phyloP scores from a whole-genome alignment of 768 basidiomycete genomes.

The Collybia mongolica region DNA sequence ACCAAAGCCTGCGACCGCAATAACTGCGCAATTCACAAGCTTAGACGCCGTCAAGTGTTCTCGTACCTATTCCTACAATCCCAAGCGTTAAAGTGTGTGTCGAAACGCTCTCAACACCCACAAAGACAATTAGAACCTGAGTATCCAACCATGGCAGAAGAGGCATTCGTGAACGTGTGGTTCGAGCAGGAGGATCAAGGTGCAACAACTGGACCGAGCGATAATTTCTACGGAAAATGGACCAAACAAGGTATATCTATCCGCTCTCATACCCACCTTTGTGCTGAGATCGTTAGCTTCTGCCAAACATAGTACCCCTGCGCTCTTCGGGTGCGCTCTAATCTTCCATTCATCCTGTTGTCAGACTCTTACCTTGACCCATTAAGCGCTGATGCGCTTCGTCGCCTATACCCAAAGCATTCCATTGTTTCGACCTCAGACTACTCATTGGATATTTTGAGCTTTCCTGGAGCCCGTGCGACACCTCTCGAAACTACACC shows the following conservation, averaged over 20 bases:
- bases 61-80: too few species aligned
- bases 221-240: slow-evolving; percentile 53
- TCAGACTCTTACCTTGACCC: neutral
- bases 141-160: slow-evolving; percentile 5
- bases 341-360: neutral
- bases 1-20: too few species aligned
- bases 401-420: slow-evolving; percentile 58
- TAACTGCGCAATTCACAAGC: too few species aligned
- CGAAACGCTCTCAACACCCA: too few species aligned
- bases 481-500: slow-evolving; percentile 47
- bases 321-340: slow-evolving; percentile 42
- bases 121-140: too few species aligned
- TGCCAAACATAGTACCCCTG: slow-evolving; percentile 44
- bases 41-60: too few species aligned
- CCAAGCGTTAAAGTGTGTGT: neutral
- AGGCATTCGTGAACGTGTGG: slow-evolving; percentile 16
- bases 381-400: slow-evolving; percentile 45
- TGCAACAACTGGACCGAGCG: slow-evolving; percentile 14
- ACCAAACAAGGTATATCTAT: slow-evolving; percentile 41
- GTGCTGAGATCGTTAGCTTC: slow-evolving; percentile 39
- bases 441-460: slow-evolving; percentile 42
- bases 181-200: slow-evolving; percentile 11
- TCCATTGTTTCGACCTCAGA: slow-evolving; percentile 57
- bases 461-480: slow-evolving; percentile 47
- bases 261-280: neutral